These are phyloP conservation scores for Alternaria alternata DNA, from an alignment of 2,329 filamentous ascomycete genomes.

Conservation along the genomic window DNA sequence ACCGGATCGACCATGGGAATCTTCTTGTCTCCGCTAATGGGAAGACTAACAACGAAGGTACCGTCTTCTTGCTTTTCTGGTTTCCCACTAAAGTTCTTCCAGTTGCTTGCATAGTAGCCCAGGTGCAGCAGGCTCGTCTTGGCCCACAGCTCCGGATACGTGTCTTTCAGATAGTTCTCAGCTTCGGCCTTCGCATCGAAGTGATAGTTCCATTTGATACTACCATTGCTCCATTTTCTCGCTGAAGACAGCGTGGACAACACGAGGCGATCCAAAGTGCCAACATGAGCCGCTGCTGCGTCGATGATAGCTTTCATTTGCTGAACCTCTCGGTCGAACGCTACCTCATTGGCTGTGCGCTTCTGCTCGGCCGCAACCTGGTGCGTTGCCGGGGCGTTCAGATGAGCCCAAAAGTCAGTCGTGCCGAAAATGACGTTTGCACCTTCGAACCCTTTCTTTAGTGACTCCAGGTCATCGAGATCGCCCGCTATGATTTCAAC, in stretches of 20 bases:
- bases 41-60: constrained; percentile 25
- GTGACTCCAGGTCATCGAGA: constrained; percentile 22
- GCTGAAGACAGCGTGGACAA: constrained; percentile 54
- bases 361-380: constrained; percentile 34
- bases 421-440: constrained; percentile 48
- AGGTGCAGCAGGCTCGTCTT: constrained; percentile 41
- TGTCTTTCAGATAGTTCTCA: constrained; percentile 50
- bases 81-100: constrained; percentile 19
- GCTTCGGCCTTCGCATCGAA: constrained; percentile 54
- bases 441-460: constrained; percentile 26
- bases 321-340: constrained; percentile 46
- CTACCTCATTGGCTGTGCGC: constrained; percentile 39
- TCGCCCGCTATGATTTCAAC: constrained; percentile 28
- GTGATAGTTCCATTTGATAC: constrained; percentile 48
- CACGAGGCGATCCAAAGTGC: constrained; percentile 53
- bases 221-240: constrained; percentile 42
- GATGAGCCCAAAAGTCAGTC: constrained; percentile 51
- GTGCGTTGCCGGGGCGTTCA: constrained; percentile 8
- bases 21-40: constrained; percentile 28
- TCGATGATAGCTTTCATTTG: constrained; percentile 54
- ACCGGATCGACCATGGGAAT: constrained; percentile 26
- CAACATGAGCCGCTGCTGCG: constrained; percentile 48
- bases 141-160: constrained; percentile 34
- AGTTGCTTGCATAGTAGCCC: constrained; percentile 36
- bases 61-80: constrained; percentile 35